Base-by-base conservation (phyloP, 495 filamentous ascomycete species). In the Evernia prunastri region DNA sequence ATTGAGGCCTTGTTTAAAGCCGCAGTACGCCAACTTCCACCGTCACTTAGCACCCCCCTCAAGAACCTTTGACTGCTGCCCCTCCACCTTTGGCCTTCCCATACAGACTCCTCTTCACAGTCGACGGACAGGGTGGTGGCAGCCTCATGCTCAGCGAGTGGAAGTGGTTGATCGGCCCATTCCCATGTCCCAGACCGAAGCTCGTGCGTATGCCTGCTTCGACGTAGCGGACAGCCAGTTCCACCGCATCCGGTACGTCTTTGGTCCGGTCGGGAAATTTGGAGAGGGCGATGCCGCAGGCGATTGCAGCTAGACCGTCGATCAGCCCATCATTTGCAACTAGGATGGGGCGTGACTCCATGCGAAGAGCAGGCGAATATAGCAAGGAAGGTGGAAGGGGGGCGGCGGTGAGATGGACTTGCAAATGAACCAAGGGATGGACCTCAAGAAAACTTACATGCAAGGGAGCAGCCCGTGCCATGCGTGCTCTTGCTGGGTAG, bases 391-490 rank as follows among this genome's bases (percentile, higher is more conserved):
- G 23, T n/a, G n/a, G n/a, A n/a, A n/a, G n/a, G n/a, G 27, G 27
- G 51, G 17, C 17, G 27, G 20, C 17, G 8, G 29, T 7, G 29
- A 54, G 27, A 23, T 5, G 5, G 12, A 51, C 0, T 20, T 20
- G 17, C 4, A 7, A 2, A 33, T 23, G 31, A 17, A 37, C 3
- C 4, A 51, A 25, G 36, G 10, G 23, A 45, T 27, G 18, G 59
- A 27, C 37, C 4, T 15, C 35, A 23, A 47, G 27, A 10, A n/a
- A 42, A 75, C 84, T 76, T 72, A 87, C 88, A 96, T 59, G 94
- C 94, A 60, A 98, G 83, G 18, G 91, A 94, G 70, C 94, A 98
- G 25, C 94, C 94, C 10, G 94, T 98, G 4, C 94, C 94, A 74
- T 98, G 94, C 4, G 94, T 98, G 66, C 94, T 92, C 65, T 80